A percentile compares a stretch with the other conserved stretches of the same genome.
phyloP scores from a whole-genome alignment of 2,329 filamentous ascomycete species.

The Venturia asperata region DNA sequence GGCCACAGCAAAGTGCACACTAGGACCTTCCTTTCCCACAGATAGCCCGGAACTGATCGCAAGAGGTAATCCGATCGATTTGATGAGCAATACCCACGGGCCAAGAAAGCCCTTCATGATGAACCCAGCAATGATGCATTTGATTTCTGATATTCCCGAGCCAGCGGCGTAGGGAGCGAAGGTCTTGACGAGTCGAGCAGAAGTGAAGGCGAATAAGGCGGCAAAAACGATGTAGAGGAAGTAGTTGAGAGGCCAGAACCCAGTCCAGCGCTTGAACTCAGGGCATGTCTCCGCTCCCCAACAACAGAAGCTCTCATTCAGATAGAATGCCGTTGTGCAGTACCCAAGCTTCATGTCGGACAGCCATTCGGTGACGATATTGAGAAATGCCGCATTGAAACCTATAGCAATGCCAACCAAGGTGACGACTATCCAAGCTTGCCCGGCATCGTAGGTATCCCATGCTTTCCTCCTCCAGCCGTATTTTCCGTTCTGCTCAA shows the following conservation, averaged over 20 bases:
- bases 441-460: constrained; percentile 89
- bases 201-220: constrained; percentile 71
- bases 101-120: constrained; percentile 98
- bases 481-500: constrained; percentile 59
- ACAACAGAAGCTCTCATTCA: constrained; percentile 96
- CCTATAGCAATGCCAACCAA: constrained; percentile 78
- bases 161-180: constrained; percentile 96
- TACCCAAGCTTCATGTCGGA: constrained; percentile 94
- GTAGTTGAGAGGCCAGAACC: constrained; percentile 73
- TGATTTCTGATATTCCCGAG: constrained; percentile 97
- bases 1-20: constrained; percentile 97
- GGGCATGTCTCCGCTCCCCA: constrained; percentile 89
- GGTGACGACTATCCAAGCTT: constrained; percentile 96
- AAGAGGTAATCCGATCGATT: constrained; percentile 82
- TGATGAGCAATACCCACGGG: constrained; percentile 85
- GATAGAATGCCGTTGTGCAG: constrained; percentile 89
- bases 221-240: constrained; percentile 81
- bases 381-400: constrained; percentile 83
- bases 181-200: constrained; percentile 76
- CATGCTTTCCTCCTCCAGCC: constrained; percentile 76
- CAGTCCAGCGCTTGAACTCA: constrained; percentile 86
- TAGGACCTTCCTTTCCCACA: constrained; percentile 94
- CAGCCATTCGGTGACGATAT: constrained; percentile 95
- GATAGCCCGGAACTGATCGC: constrained; percentile 91
- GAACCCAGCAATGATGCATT: constrained; percentile 97